Evolutionary conservation across 345 rosid species (phyloP).

Genomic region (Arabis hirsuta): DNA sequence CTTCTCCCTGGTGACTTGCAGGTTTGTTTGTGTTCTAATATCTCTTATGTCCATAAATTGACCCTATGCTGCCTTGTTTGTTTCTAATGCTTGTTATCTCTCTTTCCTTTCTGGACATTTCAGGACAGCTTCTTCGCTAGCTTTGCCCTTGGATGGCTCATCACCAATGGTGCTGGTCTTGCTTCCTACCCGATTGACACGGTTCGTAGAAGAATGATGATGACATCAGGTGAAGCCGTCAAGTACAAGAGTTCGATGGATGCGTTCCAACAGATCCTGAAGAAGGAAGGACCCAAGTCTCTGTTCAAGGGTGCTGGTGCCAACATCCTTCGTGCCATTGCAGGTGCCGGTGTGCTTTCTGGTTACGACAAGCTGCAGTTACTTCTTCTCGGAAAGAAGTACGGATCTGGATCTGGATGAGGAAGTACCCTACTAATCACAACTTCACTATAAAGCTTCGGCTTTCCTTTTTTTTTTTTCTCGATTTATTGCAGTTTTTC

Average conservation of each 20-base stretch:
- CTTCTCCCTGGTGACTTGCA: slow-evolving; percentile 60
- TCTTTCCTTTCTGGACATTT: slow-evolving; percentile 28
- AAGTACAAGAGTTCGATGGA: slow-evolving; percentile 83
- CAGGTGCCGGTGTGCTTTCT: slow-evolving; percentile 95
- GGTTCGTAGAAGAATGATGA: slow-evolving; percentile 96
- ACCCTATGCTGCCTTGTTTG: not conserved
- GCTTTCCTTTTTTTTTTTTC: not conserved
- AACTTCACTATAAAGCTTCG: not conserved
- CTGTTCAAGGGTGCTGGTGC: slow-evolving; percentile 96
- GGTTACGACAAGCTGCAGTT: slow-evolving; percentile 91
- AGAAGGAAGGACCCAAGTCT: slow-evolving; percentile 84
- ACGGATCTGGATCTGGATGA: slow-evolving; percentile 67
- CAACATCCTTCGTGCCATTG: slow-evolving; percentile 82
- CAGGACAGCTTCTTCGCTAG: slow-evolving; percentile 94
- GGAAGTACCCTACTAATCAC: slow-evolving; percentile 3
- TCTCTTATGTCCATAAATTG: not conserved
- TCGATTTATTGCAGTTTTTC: slow-evolving; percentile 34
- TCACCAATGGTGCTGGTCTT: slow-evolving; percentile 88
- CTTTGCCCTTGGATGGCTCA: slow-evolving; percentile 89
- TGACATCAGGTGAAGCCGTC: slow-evolving; percentile 95
- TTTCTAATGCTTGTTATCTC: not conserved
- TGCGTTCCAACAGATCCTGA: slow-evolving; percentile 75
- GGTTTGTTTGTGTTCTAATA: slow-evolving; percentile 47
- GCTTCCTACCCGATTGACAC: slow-evolving; percentile 92
- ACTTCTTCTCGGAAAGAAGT: slow-evolving; percentile 83